phyloP scores from a whole-genome alignment of 352 stramenopile genomes.

The Pythium dissotocum region DNA sequence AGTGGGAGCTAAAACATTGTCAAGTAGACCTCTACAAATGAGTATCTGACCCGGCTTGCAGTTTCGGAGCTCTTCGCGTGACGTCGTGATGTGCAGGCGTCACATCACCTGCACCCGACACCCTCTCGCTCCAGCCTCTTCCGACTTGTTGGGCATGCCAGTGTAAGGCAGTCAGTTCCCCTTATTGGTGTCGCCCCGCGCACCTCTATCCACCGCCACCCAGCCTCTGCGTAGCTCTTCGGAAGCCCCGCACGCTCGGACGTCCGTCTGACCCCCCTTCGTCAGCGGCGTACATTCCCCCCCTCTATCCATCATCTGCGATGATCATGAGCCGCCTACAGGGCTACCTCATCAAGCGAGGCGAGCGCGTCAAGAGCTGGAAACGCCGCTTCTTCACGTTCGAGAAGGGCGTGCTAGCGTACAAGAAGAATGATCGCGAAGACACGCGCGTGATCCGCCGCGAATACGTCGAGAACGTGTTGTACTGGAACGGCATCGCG shows the following conservation, averaged over 20 bases:
- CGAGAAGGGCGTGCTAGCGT: slow-evolving; percentile 55
- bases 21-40: not conserved
- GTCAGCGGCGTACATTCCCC: slow-evolving; percentile 1
- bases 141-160: not conserved
- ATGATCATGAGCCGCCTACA: slow-evolving; percentile 30
- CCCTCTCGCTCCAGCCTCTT: not conserved
- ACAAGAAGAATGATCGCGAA: slow-evolving; percentile 56
- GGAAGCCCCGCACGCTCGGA: not conserved
- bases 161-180: not conserved
- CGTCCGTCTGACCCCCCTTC: not conserved
- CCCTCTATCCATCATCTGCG: not conserved
- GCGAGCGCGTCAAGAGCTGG: slow-evolving; percentile 68
- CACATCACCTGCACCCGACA: not conserved
- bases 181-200: slow-evolving; percentile 8
- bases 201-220: slow-evolving; percentile 7
- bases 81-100: not conserved
- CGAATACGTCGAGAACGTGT: slow-evolving; percentile 59
- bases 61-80: not conserved
- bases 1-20: not conserved
- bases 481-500: slow-evolving; percentile 60
- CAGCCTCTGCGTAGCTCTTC: not conserved
- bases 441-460: slow-evolving; percentile 44
- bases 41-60: not conserved
- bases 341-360: slow-evolving; percentile 62
- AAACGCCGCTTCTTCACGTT: slow-evolving; percentile 71